phyloP scores from a whole-genome alignment of 2,329 filamentous ascomycete genomes.

The Fusarium marasasianum region DNA sequence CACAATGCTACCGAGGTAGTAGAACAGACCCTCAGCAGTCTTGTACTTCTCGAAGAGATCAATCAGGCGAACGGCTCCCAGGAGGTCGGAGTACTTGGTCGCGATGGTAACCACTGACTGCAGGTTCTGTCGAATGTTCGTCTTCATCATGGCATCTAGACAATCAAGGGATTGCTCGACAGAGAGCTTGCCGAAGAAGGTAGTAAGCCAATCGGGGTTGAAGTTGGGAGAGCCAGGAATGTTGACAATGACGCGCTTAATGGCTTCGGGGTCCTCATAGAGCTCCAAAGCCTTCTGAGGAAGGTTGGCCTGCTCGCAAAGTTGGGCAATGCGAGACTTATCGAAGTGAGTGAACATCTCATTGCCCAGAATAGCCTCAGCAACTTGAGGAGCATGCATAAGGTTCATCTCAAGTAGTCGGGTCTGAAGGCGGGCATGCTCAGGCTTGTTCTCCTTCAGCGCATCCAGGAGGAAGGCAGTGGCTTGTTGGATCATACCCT shows the following conservation, averaged over 20 bases:
- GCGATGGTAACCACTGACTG: conserved; percentile 94
- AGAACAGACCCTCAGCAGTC: conserved; percentile 95
- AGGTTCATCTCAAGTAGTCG: conserved; percentile 98
- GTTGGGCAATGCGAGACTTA: conserved; percentile 83
- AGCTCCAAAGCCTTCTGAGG: conserved; percentile 90
- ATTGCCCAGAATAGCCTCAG: conserved; percentile 96
- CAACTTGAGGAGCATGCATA: conserved; percentile 94
- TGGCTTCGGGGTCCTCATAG: conserved; percentile 86
- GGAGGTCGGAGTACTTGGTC: conserved; percentile 96
- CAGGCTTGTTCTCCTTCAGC: conserved; percentile 91
- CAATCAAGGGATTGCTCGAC: conserved; percentile 95
- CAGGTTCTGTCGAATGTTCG: conserved; percentile 96
- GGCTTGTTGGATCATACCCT: conserved; percentile 96
- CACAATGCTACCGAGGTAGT: conserved; percentile 97
- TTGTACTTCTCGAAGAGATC: conserved; percentile 98
- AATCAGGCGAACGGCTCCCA: conserved; percentile 87
- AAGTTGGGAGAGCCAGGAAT: conserved; percentile 85
- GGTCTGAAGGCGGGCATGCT: conserved; percentile 93
- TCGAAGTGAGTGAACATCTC: conserved; percentile 99
- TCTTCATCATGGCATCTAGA: conserved; percentile 94
- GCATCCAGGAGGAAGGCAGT: conserved; percentile 98
- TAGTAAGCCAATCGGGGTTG: conserved; percentile 88
- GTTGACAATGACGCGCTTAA: conserved; percentile 91
- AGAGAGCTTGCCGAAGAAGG: conserved; percentile 92
- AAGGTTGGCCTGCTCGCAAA: conserved; percentile 94